Evolutionary conservation across 306 rosid genomes (phyloP).

Genomic region (Mimosa bimucronata): DNA sequence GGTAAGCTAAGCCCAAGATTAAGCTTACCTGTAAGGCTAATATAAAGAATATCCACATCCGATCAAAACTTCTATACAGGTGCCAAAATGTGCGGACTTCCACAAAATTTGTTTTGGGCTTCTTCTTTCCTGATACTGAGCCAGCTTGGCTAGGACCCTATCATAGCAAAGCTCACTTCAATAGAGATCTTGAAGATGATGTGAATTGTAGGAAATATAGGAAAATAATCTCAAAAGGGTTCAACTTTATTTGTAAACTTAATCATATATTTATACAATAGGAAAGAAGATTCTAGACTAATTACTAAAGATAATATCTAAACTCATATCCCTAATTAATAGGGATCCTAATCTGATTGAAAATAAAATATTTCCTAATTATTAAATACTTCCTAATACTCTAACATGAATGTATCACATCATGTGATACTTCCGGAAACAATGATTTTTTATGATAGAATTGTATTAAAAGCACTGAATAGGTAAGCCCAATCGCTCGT

Average conservation of each 20-base stretch:
- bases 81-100: conserved; percentile 96
- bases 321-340: no score
- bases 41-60: conserved; percentile 98
- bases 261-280: no score
- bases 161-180: conserved; percentile 40
- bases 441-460: conserved; percentile 3
- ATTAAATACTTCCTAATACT: no score
- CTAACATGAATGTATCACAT: conserved; percentile 16
- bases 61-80: conserved; percentile 93
- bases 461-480: not conserved
- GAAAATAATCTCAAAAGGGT: no score
- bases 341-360: no score
- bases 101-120: conserved; percentile 93
- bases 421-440: not conserved
- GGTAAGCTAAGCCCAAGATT: conserved; percentile 25
- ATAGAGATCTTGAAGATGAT: conserved; percentile 32
- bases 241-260: no score
- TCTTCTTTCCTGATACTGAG: conserved; percentile 69
- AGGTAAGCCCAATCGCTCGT: conserved; percentile 7
- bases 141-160: conserved; percentile 66
- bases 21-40: conserved; percentile 88
- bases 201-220: no score
- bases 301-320: no score
- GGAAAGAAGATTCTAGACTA: no score
- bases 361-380: no score